Evolutionary conservation across 768 basidiomycete genomes (phyloP).

Genomic region (Nidularia pulvinata): DNA sequence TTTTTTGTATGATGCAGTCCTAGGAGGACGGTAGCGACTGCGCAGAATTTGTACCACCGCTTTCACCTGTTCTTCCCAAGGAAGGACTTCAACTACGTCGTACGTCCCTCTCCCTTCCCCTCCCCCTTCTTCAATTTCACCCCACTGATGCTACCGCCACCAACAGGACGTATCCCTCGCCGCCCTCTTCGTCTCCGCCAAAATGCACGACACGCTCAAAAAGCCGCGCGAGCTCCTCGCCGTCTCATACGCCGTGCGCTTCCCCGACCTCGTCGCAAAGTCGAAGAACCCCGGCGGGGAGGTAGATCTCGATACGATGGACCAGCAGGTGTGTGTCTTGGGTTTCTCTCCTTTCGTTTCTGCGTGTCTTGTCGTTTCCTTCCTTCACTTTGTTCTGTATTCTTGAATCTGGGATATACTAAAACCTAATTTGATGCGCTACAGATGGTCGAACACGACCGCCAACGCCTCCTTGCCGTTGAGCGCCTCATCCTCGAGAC

Average conservation of each 20-base stretch:
- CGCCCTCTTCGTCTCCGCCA: constrained; percentile 89
- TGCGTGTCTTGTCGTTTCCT: no score
- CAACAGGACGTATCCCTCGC: constrained; percentile 86
- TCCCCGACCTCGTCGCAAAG: constrained; percentile 86
- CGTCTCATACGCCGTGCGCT: constrained; percentile 84
- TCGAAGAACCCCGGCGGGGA: constrained; percentile 83
- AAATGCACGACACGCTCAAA: constrained; percentile 98
- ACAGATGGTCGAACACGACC: constrained; percentile 85
- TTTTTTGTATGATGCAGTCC: constrained; percentile 50
- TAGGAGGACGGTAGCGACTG: constrained; percentile 88
- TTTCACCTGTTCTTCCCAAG: constrained; percentile 96
- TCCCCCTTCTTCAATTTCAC: not conserved
- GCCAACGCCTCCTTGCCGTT: constrained; percentile 79
- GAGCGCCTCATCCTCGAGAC: constrained; percentile 96
- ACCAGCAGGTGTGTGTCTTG: constrained; percentile 52
- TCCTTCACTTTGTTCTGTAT: not conserved
- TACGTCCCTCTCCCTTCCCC: constrained; percentile 37
- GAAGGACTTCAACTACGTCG: constrained; percentile 84
- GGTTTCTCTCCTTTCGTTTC: no score
- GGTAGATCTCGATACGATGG: constrained; percentile 75
- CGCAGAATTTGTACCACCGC: constrained; percentile 91
- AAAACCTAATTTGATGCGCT: not conserved
- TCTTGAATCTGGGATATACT: not conserved
- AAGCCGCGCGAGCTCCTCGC: constrained; percentile 95
- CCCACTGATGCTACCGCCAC: not conserved